Conservation (phyloP, 176 grass and related monocot species). For the Musa itinerans region DNA sequence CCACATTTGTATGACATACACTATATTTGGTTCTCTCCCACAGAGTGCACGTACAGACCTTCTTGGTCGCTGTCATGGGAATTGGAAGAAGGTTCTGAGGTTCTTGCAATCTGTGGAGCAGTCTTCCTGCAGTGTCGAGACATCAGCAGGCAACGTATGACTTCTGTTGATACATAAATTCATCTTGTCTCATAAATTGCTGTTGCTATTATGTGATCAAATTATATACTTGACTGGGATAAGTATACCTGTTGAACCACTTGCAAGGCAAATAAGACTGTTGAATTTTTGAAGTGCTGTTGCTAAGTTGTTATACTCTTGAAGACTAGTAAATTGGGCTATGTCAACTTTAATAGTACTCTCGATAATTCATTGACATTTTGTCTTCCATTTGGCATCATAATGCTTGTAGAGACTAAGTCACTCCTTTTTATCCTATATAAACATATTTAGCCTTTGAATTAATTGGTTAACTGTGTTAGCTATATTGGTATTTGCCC, state of each 20-base stretch:
- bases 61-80: constrained; percentile 56
- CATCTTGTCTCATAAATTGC: neutral
- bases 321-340: neutral
- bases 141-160: constrained; percentile 63
- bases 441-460: neutral
- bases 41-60: constrained; percentile 37
- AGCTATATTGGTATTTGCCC: neutral
- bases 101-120: constrained; percentile 84
- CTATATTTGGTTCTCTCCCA: constrained; percentile 36
- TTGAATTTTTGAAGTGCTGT: neutral
- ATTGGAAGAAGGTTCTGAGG: constrained; percentile 94
- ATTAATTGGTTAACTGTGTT: neutral
- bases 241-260: neutral
- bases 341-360: neutral
- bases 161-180: neutral
- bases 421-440: neutral
- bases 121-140: constrained; percentile 61
- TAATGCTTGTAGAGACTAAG: neutral
- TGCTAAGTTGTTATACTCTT: neutral
- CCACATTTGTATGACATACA: constrained; percentile 43
- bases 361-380: neutral
- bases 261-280: neutral
- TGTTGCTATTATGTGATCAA: neutral
- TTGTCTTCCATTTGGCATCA: neutral
- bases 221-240: neutral